A percentile compares a stretch with the other conserved stretches of the same genome.
Evolutionary conservation across 2,329 filamentous ascomycete genomes (phyloP).

Genomic region (Apiospora koreana): DNA sequence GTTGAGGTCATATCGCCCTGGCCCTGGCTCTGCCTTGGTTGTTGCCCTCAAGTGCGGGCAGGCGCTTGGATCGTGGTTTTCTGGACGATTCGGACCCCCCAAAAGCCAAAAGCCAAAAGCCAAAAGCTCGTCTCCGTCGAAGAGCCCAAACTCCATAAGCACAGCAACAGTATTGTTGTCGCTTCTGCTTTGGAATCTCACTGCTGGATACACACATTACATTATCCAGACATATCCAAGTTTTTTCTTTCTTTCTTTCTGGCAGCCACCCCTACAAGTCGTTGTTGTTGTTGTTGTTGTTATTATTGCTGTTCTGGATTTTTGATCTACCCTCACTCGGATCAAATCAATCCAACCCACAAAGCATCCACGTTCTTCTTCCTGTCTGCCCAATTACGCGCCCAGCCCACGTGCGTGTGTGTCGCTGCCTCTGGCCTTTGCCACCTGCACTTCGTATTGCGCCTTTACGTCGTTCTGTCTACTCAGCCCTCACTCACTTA

Average conservation of each 20-base stretch:
- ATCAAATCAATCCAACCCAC: neutral
- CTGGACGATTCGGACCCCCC: constrained; percentile 1
- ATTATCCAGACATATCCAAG: neutral
- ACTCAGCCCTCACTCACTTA: neutral
- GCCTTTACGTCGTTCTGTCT: neutral
- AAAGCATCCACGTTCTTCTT: neutral
- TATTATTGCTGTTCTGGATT: too few species aligned
- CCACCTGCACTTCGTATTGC: constrained; percentile 7
- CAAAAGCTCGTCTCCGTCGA: neutral
- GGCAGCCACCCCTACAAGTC: neutral
- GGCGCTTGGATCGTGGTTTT: neutral
- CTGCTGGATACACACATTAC: neutral
- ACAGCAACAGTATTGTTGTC: neutral
- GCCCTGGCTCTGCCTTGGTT: constrained; percentile 1
- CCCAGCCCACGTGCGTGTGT: constrained; percentile 17
- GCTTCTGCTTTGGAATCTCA: neutral
- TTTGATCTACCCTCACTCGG: neutral
- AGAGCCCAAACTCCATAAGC: neutral
- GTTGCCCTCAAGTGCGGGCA: neutral
- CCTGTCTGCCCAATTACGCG: constrained; percentile 17
- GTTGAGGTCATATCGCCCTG: constrained; percentile 4
- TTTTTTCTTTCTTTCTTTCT: neutral
- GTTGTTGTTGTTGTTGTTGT: too few species aligned
- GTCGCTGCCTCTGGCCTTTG: neutral
- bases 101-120: constrained; percentile 10